Conservation (phyloP, 2,329 filamentous ascomycete species). For the Xylariomycetidae sp. region DNA sequence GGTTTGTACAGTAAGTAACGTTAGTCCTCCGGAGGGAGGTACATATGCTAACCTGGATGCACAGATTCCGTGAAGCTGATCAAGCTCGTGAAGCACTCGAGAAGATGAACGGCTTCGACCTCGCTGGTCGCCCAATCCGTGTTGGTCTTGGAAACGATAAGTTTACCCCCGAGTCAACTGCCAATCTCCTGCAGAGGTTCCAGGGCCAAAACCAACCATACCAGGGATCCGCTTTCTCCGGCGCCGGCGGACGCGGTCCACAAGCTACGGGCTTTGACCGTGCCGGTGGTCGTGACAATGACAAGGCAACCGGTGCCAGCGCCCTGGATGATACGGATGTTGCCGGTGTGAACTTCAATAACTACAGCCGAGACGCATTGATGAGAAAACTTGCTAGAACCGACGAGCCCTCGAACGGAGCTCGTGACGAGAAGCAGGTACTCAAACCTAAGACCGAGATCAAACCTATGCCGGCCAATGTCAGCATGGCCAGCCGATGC, state of each 20-base stretch:
- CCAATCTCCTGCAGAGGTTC: constrained; percentile 87
- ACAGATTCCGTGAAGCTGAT: constrained; percentile 80
- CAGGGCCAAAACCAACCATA: constrained; percentile 74
- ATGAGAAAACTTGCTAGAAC: constrained; percentile 98
- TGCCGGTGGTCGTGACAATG: constrained; percentile 80
- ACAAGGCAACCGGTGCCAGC: constrained; percentile 87
- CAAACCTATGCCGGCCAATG: constrained; percentile 75
- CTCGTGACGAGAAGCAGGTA: constrained; percentile 65
- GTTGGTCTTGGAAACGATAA: constrained; percentile 99
- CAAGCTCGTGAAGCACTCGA: constrained; percentile 92
- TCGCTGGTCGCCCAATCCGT: constrained; percentile 93
- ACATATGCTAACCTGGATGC: constrained; percentile 29
- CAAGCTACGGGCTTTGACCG: constrained; percentile 88
- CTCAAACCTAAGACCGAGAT: constrained; percentile 74
- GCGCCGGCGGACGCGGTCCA: constrained; percentile 79
- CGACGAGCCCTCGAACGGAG: constrained; percentile 68
- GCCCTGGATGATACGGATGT: constrained; percentile 97
- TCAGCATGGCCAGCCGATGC: constrained; percentile 90
- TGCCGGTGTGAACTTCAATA: constrained; percentile 98
- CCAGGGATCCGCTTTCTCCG: constrained; percentile 89
- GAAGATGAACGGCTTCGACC: constrained; percentile 99
- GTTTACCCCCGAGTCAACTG: constrained; percentile 96
- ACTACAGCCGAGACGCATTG: constrained; percentile 95
- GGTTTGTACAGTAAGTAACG: constrained; percentile 88
- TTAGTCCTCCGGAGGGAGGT: not conserved